phyloP scores from a whole-genome alignment of 2,329 filamentous ascomycete species.

The Teratosphaeria nubilosa region DNA sequence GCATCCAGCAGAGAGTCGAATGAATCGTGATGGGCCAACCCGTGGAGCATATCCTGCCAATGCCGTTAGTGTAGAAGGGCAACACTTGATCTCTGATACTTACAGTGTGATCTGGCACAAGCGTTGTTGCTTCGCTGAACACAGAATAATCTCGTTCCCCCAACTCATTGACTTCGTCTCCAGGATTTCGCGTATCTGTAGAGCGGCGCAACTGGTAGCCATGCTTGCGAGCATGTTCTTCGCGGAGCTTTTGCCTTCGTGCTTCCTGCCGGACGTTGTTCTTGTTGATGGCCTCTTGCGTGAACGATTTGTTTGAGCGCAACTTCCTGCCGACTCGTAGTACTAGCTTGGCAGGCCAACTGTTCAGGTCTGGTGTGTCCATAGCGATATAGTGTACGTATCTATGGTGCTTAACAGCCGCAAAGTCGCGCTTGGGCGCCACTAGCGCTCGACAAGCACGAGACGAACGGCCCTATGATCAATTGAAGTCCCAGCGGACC shows the following conservation, averaged over 20 bases:
- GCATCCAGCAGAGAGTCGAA: conserved; percentile 26
- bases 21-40: conserved; percentile 26
- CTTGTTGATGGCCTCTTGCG: conserved; percentile 17
- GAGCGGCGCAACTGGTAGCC: conserved; percentile 4
- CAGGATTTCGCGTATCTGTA: conserved; percentile 2
- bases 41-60: conserved; percentile 26
- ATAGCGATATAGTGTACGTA: neutral
- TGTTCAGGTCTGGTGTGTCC: neutral
- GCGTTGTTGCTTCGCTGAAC: conserved; percentile 16
- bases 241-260: conserved; percentile 6
- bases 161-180: conserved; percentile 20
- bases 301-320: conserved; percentile 20
- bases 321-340: conserved; percentile 17
- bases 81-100: neutral
- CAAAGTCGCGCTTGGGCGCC: neutral
- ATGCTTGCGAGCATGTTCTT: conserved; percentile 11
- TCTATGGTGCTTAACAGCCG: neutral
- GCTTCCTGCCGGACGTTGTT: conserved; percentile 14
- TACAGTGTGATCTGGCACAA: conserved; percentile 5
- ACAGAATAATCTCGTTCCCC: conserved; percentile 24
- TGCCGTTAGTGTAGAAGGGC: neutral
- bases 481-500: neutral
- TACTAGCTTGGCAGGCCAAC: conserved; percentile 14
- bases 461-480: neutral
- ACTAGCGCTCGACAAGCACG: neutral